These are phyloP conservation scores for Balakata baccata DNA, from an alignment of 345 rosid species.

Conservation along the genomic window DNA sequence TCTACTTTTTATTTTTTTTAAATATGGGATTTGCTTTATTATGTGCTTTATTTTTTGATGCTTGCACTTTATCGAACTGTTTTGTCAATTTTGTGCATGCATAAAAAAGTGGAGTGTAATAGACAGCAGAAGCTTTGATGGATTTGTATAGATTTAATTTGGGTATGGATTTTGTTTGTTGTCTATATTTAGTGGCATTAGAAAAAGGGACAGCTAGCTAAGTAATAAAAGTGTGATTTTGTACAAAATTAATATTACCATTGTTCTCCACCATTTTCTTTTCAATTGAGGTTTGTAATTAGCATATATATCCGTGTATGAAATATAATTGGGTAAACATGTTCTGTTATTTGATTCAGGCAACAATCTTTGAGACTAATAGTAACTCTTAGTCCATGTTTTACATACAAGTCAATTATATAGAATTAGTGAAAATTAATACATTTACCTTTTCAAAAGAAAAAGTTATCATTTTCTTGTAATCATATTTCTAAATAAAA, in stretches of 20 bases:
- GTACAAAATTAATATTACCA: neutral
- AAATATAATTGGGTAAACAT: no score
- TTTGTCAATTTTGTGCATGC: conserved; percentile 16
- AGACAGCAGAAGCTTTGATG: neutral
- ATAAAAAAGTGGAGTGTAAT: conserved; percentile 20
- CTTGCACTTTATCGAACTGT: conserved; percentile 9
- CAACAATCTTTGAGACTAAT: no score
- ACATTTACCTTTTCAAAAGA: no score
- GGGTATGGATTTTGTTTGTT: neutral
- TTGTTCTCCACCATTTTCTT: no score
- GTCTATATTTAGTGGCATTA: neutral
- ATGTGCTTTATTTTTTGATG: conserved; percentile 18
- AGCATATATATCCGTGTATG: no score
- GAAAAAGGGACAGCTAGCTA: neutral
- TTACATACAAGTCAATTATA: no score
- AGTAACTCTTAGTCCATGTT: no score
- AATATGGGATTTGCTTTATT: neutral
- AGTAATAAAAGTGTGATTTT: neutral
- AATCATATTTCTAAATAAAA: no score
- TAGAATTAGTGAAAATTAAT: no score
- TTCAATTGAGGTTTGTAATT: no score
- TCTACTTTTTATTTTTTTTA: neutral
- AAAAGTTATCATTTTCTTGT: no score
- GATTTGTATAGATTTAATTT: neutral
- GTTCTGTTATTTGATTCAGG: no score